phyloP scores from a whole-genome alignment of 176 grass and related monocot species.

The Avena atlantica region DNA sequence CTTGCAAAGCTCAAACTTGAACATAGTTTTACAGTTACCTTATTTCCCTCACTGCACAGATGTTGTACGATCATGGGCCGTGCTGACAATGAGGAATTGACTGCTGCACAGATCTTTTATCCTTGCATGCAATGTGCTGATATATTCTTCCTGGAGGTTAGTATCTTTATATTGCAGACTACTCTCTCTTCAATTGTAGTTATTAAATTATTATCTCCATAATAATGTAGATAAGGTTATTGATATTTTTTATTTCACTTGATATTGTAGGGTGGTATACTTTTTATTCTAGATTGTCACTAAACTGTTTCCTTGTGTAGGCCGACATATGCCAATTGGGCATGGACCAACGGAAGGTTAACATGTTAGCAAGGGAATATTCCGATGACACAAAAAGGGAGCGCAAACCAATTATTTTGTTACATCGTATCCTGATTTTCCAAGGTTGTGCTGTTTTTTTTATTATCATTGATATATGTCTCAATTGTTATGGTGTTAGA shows the following conservation, averaged over 20 bases:
- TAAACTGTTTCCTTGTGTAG: conserved; percentile 44
- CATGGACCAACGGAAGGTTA: conserved; percentile 92
- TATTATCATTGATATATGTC: background rate
- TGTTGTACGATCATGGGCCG: conserved; percentile 87
- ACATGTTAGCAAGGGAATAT: conserved; percentile 88
- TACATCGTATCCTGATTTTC: conserved; percentile 71
- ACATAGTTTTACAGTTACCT: background rate
- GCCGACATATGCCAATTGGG: conserved; percentile 47
- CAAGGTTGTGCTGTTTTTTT: background rate
- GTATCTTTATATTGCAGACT: conserved; percentile 30
- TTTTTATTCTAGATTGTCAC: background rate
- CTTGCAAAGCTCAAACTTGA: background rate
- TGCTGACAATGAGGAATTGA: conserved; percentile 68
- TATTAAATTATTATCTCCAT: background rate
- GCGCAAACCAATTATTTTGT: conserved; percentile 94
- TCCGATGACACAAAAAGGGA: conserved; percentile 82
- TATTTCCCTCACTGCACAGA: conserved; percentile 20
- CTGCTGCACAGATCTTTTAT: conserved; percentile 87
- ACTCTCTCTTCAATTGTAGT: background rate
- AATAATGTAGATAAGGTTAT: conserved; percentile 3
- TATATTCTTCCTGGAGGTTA: conserved; percentile 90
- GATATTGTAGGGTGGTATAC: background rate
- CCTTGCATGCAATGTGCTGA: conserved; percentile 98
- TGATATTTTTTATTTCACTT: conserved; percentile 19
- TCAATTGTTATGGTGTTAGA: background rate